Percentiles rank a stretch among this genome's conserved stretches.
phyloP scores from a whole-genome alignment of 177 flowering plant genomes.

The Tripterygium wilfordii region DNA sequence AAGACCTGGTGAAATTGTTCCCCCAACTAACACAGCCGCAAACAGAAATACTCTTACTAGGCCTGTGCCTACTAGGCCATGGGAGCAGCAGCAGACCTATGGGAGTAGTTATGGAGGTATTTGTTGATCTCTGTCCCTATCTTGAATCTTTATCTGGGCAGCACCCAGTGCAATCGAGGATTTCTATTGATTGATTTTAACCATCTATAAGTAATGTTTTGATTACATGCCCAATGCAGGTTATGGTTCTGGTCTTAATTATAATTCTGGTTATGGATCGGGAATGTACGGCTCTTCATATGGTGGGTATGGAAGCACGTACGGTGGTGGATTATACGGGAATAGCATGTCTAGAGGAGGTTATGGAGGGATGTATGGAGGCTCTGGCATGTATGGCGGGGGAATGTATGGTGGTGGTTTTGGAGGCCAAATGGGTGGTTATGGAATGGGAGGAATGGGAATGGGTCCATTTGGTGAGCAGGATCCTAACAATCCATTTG shows the following conservation, averaged over 20 bases:
- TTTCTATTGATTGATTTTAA: too few species aligned
- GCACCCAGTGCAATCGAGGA: too few species aligned
- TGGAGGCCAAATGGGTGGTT: conserved; percentile 78
- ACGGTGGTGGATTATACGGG: conserved; percentile 62
- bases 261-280: conserved; percentile 58
- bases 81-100: conserved; percentile 52
- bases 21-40: conserved; percentile 31
- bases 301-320: conserved; percentile 41
- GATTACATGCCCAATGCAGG: conserved; percentile 9
- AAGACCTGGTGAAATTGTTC: conserved; percentile 80
- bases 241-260: conserved; percentile 13
- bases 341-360: conserved; percentile 61
- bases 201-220: too few species aligned
- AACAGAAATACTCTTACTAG: conserved; percentile 56
- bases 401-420: conserved; percentile 53
- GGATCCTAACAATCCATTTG: conserved; percentile 92
- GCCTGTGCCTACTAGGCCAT: conserved; percentile 85
- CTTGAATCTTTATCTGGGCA: not conserved
- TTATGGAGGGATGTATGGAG: conserved; percentile 54
- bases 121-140: not conserved
- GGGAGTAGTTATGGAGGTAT: conserved; percentile 50
- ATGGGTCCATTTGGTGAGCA: conserved; percentile 76
- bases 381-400: conserved; percentile 60
- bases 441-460: conserved; percentile 69
- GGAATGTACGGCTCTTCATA: conserved; percentile 59